Percentiles rank a stretch among this genome's conserved stretches.
Conservation (phyloP, 805 yeast species). For the Candida broadrunensis region DNA sequence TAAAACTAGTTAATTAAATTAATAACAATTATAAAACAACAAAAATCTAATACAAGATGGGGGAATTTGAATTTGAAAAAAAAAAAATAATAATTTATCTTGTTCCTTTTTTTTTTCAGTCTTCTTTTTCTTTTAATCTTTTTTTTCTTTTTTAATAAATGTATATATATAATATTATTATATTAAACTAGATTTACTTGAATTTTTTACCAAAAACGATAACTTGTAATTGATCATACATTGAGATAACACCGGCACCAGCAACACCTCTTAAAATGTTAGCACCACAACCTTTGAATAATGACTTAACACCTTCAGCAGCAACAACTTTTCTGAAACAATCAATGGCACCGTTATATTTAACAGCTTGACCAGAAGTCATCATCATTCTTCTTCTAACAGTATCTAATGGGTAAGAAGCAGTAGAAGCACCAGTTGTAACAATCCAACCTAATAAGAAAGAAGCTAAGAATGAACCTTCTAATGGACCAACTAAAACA, state of each 20-base stretch:
- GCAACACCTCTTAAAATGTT: slow-evolving; percentile 99
- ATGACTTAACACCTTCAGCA: slow-evolving; percentile 89
- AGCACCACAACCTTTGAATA: slow-evolving; percentile 99
- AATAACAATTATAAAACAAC: too few relatives aligned
- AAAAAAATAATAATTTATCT: too few relatives aligned
- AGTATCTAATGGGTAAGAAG: slow-evolving; percentile 98
- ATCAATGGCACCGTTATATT: slow-evolving; percentile 93
- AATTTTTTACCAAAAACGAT: slow-evolving; percentile 95
- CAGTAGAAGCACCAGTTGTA: slow-evolving; percentile 97
- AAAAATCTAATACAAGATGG: too few relatives aligned
- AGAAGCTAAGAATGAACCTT: slow-evolving; percentile 92
- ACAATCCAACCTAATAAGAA: slow-evolving; percentile 97
- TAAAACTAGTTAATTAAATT: too few relatives aligned
- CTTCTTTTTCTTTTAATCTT: neutral
- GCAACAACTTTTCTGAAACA: slow-evolving; percentile 90
- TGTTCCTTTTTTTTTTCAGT: neutral
- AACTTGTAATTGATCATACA: slow-evolving; percentile 96
- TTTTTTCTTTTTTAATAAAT: neutral
- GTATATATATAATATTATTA: too few relatives aligned
- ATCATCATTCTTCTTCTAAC: slow-evolving; percentile 99
- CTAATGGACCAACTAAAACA: slow-evolving; percentile 89
- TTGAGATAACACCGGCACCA: slow-evolving; percentile 98
- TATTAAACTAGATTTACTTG: slow-evolving; percentile 58
- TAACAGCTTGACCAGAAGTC: slow-evolving; percentile 99
- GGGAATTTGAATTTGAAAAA: too few relatives aligned